phyloP scores from a whole-genome alignment of 1,139 yeast genomes.

The Yamadazyma membranifaciens region DNA sequence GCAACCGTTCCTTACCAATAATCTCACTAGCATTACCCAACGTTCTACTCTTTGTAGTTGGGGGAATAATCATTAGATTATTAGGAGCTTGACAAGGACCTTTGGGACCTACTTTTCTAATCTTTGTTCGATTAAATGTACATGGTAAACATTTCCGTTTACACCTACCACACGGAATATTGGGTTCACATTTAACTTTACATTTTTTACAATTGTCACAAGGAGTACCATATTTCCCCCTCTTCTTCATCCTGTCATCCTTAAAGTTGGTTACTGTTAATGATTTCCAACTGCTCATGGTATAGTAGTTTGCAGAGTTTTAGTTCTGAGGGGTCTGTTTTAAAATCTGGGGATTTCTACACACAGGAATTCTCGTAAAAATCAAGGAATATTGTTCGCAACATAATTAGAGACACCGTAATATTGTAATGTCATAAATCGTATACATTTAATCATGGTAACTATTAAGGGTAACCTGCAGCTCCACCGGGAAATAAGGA shows the following conservation, averaged over 20 bases:
- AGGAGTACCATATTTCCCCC: conserved; percentile 19
- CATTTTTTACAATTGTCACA: conserved; percentile 38
- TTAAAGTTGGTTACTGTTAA: not conserved
- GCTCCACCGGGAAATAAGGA: no score
- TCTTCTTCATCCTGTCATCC: not conserved
- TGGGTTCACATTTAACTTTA: conserved; percentile 33
- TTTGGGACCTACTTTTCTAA: not conserved
- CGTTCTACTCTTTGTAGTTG: conserved; percentile 30
- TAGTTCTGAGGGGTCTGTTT: no score
- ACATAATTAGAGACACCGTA: no score
- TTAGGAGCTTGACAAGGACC: conserved; percentile 17
- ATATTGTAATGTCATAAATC: no score
- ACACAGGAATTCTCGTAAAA: no score
- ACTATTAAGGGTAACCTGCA: no score
- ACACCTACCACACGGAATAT: conserved; percentile 30
- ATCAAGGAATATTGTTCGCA: no score
- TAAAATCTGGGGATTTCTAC: no score
- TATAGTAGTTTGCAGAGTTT: not conserved
- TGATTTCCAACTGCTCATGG: conserved; percentile 3
- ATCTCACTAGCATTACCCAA: conserved; percentile 25
- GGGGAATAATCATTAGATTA: not conserved
- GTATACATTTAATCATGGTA: no score
- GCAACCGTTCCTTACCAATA: conserved; percentile 7
- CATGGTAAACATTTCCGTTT: conserved; percentile 26
- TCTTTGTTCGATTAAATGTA: conserved; percentile 23